Evolutionary conservation across 805 yeast species (phyloP).

Genomic region (Wickerhamomyces canadensis): DNA sequence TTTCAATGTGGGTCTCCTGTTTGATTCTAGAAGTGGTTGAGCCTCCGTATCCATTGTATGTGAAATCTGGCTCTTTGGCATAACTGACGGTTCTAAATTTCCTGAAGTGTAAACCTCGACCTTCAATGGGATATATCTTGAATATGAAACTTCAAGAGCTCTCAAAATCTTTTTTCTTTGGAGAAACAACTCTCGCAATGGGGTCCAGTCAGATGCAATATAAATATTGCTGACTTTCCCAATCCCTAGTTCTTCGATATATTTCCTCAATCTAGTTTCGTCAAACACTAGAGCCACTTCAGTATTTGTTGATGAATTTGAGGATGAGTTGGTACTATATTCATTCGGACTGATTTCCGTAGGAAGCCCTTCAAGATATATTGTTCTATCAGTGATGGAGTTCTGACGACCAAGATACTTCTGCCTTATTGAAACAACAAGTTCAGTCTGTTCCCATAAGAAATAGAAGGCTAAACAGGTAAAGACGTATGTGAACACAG

Average conservation of each 20-base stretch:
- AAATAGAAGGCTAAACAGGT: slow-evolving; percentile 60
- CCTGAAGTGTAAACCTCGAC: slow-evolving; percentile 22
- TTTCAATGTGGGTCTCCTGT: slow-evolving; percentile 37
- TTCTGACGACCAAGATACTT: slow-evolving; percentile 77
- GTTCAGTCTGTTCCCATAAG: slow-evolving; percentile 64
- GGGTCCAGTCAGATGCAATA: slow-evolving; percentile 82
- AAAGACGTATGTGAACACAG: slow-evolving; percentile 81
- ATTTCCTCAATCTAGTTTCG: slow-evolving; percentile 61
- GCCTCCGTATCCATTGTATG: neutral
- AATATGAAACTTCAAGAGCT: slow-evolving; percentile 52
- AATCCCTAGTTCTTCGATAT: slow-evolving; percentile 71
- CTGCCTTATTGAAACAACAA: slow-evolving; percentile 77
- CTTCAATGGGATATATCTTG: slow-evolving; percentile 16
- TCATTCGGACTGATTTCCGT: slow-evolving; percentile 52
- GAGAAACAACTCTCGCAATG: slow-evolving; percentile 56
- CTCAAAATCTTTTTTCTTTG: slow-evolving; percentile 48
- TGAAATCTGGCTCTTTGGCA: slow-evolving; percentile 9
- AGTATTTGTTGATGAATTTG: slow-evolving; percentile 6
- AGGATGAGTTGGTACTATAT: slow-evolving; percentile 9
- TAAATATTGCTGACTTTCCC: slow-evolving; percentile 76
- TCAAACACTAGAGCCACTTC: slow-evolving; percentile 25
- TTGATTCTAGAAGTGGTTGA: slow-evolving; percentile 3
- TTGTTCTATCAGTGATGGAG: slow-evolving; percentile 87
- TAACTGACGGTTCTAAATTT: slow-evolving; percentile 23
- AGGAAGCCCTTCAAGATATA: slow-evolving; percentile 84